Conservation (phyloP, 2,329 filamentous ascomycete genomes). For the Mollisiaceae sp. region DNA sequence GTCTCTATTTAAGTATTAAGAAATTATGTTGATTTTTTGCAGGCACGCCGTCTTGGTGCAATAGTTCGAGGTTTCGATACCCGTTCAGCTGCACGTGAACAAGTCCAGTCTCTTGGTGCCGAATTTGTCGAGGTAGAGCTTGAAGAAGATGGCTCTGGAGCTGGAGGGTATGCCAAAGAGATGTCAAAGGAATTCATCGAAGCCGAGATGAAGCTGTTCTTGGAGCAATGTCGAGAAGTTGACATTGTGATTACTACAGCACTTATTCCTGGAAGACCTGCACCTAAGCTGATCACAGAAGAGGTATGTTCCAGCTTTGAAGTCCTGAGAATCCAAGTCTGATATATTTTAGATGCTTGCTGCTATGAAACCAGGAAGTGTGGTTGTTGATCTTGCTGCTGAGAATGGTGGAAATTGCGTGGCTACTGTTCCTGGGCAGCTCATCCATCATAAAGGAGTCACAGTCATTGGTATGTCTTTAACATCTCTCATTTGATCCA, state of each 20-base stretch:
- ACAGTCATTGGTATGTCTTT: conserved; percentile 74
- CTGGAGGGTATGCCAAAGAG: conserved; percentile 88
- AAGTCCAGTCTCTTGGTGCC: conserved; percentile 87
- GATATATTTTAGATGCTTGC: conserved; percentile 58
- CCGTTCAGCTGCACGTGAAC: conserved; percentile 83
- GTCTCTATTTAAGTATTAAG: conserved; percentile 27
- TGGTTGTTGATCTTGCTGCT: conserved; percentile 85
- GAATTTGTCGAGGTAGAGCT: conserved; percentile 90
- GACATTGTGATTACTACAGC: conserved; percentile 94
- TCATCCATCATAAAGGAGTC: conserved; percentile 75
- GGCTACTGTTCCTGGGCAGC: conserved; percentile 74
- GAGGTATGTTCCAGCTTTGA: conserved; percentile 47
- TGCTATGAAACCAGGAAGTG: conserved; percentile 84
- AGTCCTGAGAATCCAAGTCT: conserved; percentile 49
- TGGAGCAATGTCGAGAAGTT: conserved; percentile 84
- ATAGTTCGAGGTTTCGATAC: conserved; percentile 92
- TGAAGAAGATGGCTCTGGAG: conserved; percentile 81
- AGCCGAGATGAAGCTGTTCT: conserved; percentile 91
- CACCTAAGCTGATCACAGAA: conserved; percentile 83
- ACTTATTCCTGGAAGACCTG: conserved; percentile 83
- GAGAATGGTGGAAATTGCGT: conserved; percentile 91
- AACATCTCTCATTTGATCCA: not conserved
- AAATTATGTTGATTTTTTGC: conserved; percentile 20
- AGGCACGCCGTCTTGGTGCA: conserved; percentile 81
- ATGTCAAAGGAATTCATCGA: conserved; percentile 95